Base-by-base conservation (phyloP, 805 yeast genomes). In the Candida schatavii region DNA sequence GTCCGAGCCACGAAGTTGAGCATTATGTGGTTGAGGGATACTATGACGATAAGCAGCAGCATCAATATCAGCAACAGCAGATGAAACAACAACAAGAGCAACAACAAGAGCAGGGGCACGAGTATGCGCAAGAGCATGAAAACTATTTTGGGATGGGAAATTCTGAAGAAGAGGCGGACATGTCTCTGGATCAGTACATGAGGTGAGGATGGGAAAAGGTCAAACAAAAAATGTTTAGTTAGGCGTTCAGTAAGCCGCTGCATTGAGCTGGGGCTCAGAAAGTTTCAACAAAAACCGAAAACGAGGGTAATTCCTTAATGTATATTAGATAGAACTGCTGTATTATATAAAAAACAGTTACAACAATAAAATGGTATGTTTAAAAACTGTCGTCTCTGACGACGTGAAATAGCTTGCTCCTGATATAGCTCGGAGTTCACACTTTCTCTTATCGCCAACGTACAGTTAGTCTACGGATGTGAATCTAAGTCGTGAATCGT, bases 1-100 rank as follows among this genome's bases (percentile, higher is more conserved):
- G 70, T 40, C 72, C 73, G 2, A 48, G 64, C 23, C 61, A 59
- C 41, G 74, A 68, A 46, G 70, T 64, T 1, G 74, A 68, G 45
- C 47, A 52, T 21, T 68, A 69, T 44, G 72, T 68, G 17, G 45
- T 63, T 25, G 63, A 61, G 27, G 70, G 70, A 4, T 66, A 64
- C 46, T 47, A 11, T 15, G 20, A 31, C 20, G 13, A 13, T 7
- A 20, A 31, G 21, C 46, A 18, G 45, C 46, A 34, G 41, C 52
- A n/a, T 39, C 44, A 9, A 46, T 48, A 29, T 45, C 15, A 5
- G 14, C 28, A 38, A 14, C 22, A 37, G 14, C 20, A 33, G 38
- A 26, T 5, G 29, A 33, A 37, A 39, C 11, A 41, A 31, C 32
- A 29, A 7, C 37, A 22, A 19, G 17, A 6, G 9, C 21, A 26